A percentile compares a stretch with the other conserved stretches of the same genome.
These are phyloP conservation scores for Xylaria acuta DNA, from an alignment of 495 filamentous ascomycete genomes.

Conservation along the genomic window DNA sequence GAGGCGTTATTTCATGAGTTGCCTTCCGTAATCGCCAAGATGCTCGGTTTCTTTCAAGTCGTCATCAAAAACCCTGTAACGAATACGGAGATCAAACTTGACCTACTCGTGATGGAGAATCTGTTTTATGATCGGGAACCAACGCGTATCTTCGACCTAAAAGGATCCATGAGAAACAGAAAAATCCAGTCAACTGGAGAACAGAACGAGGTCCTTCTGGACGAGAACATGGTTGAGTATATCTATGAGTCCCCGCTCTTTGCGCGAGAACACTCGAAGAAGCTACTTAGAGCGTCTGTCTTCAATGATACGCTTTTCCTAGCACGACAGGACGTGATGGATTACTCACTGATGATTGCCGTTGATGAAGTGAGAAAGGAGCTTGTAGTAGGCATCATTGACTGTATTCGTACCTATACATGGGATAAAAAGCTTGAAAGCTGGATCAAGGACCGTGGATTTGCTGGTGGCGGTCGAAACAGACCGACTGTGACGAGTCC, in stretches of 20 bases:
- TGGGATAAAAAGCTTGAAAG: constrained; percentile 99
- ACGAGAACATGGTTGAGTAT: constrained; percentile 99
- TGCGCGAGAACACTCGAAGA: constrained; percentile 90
- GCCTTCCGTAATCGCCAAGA: constrained; percentile 97
- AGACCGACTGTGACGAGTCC: constrained; percentile 95
- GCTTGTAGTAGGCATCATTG: constrained; percentile 95
- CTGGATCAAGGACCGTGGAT: constrained; percentile 97
- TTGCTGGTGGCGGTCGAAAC: constrained; percentile 83
- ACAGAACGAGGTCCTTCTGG: constrained; percentile 92
- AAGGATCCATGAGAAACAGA: constrained; percentile 97
- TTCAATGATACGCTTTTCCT: constrained; percentile 98
- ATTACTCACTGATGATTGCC: constrained; percentile 98
- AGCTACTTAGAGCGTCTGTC: constrained; percentile 78
- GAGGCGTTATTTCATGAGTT: constrained; percentile 95
- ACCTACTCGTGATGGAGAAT: constrained; percentile 96
- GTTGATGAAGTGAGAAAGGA: constrained; percentile 90
- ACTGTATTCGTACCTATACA: constrained; percentile 97
- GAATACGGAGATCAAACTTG: constrained; percentile 92
- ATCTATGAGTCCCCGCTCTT: constrained; percentile 98
- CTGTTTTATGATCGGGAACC: constrained; percentile 95
- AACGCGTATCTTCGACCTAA: constrained; percentile 94
- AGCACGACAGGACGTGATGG: constrained; percentile 94
- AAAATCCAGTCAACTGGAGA: constrained; percentile 95
- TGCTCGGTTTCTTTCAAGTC: constrained; percentile 98
- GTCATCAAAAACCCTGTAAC: constrained; percentile 94